A percentile compares a stretch with the other conserved stretches of the same genome.
Evolutionary conservation across 257 asterid species (phyloP).

Genomic region (Salvia splendens): DNA sequence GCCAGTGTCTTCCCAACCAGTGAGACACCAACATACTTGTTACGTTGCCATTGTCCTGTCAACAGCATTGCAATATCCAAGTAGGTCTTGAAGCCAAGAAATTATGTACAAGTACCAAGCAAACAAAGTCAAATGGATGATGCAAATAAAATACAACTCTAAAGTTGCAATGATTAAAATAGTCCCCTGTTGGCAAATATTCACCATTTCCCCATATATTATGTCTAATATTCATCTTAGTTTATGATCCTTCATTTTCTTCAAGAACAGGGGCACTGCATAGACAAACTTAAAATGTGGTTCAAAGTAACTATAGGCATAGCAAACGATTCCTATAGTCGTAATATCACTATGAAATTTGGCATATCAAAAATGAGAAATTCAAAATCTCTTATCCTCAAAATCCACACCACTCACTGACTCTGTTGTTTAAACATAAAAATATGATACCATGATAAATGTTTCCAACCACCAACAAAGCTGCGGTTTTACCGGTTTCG

Average conservation of each 20-base stretch:
- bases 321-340: no score
- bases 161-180: no score
- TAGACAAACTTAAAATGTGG: background rate
- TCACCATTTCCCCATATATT: background rate
- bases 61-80: slow-evolving; percentile 25
- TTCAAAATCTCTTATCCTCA: background rate
- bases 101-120: background rate
- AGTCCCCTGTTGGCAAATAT: background rate
- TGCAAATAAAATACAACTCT: no score
- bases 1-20: slow-evolving; percentile 93
- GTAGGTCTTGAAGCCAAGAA: slow-evolving; percentile 2
- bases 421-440: background rate
- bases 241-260: background rate
- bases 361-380: background rate
- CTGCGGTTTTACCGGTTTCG: background rate
- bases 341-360: background rate
- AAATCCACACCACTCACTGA: slow-evolving; percentile 18
- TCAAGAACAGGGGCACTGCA: background rate
- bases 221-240: background rate
- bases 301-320: background rate
- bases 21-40: slow-evolving; percentile 67
- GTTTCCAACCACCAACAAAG: background rate
- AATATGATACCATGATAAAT: background rate
- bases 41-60: slow-evolving; percentile 83
- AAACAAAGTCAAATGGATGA: background rate